Conservation (phyloP, 257 asterid species). For the Penstemon newberryi region DNA sequence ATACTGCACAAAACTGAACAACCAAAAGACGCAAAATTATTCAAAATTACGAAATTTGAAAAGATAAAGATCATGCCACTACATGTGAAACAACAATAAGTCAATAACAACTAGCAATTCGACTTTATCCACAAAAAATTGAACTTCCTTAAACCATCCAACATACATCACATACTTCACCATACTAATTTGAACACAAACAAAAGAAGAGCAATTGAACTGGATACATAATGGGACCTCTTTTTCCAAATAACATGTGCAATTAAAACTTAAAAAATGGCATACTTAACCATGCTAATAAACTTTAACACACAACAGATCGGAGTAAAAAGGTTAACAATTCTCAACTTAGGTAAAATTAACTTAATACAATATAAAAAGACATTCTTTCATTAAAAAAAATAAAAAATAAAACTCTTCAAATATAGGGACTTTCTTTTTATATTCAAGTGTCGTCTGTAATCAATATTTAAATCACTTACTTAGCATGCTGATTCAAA, state of each 20-base stretch:
- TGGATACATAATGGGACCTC: too few species aligned
- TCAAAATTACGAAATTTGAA: neutral
- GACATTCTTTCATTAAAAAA: too few species aligned
- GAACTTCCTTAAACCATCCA: neutral
- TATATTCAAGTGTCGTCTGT: too few species aligned
- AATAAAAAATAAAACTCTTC: neutral
- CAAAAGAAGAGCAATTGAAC: too few species aligned
- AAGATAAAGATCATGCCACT: neutral
- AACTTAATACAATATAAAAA: too few species aligned
- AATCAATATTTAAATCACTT: too few species aligned
- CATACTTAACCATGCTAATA: too few species aligned
- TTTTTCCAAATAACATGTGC: too few species aligned
- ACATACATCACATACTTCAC: neutral
- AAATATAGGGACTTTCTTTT: neutral
- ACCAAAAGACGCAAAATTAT: neutral
- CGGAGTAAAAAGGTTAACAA: neutral
- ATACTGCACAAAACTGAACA: neutral
- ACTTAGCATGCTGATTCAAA: too few species aligned
- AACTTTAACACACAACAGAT: too few species aligned
- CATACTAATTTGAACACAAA: neutral
- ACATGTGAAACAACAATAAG: neutral
- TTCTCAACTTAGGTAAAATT: neutral
- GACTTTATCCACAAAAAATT: slow-evolving; percentile 10
- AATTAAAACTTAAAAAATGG: too few species aligned
- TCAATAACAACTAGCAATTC: slow-evolving; percentile 4